These are phyloP conservation scores for Vigna nakashimae DNA, from an alignment of 306 rosid genomes.

Conservation along the genomic window DNA sequence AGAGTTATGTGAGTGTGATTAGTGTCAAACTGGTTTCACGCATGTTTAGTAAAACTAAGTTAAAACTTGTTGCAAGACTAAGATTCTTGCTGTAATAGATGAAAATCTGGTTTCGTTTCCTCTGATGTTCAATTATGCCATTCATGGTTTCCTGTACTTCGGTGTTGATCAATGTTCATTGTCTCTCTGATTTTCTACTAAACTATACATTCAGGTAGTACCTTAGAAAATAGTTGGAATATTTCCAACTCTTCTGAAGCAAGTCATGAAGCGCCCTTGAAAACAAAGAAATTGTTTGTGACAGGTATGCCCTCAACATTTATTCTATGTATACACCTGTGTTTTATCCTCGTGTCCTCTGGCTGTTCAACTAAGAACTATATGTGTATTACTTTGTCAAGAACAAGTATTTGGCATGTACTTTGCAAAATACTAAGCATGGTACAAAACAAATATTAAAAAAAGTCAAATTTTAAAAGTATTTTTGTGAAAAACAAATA, in stretches of 20 bases:
- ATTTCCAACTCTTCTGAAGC: constrained; percentile 38
- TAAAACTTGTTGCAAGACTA: constrained; percentile 20
- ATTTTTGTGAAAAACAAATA: neutral
- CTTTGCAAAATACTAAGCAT: constrained; percentile 6
- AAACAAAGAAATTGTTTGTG: constrained; percentile 59
- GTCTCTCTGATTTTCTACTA: constrained; percentile 32
- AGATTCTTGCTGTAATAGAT: neutral
- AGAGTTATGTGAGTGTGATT: neutral
- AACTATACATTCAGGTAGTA: constrained; percentile 43
- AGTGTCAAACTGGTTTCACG: neutral
- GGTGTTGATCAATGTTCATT: constrained; percentile 8
- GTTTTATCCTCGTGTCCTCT: too few species aligned
- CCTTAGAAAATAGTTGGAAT: constrained; percentile 44
- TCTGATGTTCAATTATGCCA: neutral
- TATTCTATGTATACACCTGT: constrained; percentile 8
- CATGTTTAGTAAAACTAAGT: neutral
- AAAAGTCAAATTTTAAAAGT: neutral
- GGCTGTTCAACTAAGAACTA: neutral
- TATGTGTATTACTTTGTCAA: constrained; percentile 24
- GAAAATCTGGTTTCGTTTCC: neutral
- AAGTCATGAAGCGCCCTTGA: constrained; percentile 46
- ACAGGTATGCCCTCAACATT: constrained; percentile 46
- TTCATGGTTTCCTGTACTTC: constrained; percentile 28
- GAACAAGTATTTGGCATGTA: constrained; percentile 8
- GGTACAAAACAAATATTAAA: neutral